Conservation (phyloP, 331 rosid genomes). For the Telfairia occidentalis region DNA sequence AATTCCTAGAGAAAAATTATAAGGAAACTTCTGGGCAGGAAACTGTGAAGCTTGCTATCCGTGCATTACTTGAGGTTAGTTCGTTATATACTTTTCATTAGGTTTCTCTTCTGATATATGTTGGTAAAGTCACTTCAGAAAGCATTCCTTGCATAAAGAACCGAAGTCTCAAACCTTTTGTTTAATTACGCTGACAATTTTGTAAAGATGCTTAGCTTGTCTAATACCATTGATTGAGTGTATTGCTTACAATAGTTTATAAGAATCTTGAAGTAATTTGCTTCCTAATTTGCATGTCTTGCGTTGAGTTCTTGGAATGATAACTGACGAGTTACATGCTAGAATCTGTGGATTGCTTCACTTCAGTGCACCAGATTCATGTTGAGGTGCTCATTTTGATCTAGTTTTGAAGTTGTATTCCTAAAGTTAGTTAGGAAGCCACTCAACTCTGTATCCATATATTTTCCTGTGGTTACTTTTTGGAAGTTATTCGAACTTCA, state of each 20-base stretch:
- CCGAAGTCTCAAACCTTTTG: background rate
- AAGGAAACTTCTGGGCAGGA: conserved; percentile 92
- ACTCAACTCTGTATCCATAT: background rate
- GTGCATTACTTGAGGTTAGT: conserved; percentile 91
- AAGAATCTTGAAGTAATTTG: background rate
- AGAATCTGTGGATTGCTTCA: background rate
- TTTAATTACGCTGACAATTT: background rate
- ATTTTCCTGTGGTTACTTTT: background rate
- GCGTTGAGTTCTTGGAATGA: background rate
- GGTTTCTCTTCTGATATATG: background rate
- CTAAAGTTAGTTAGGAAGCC: background rate
- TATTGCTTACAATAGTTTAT: background rate
- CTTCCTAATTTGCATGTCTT: background rate
- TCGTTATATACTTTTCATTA: conserved; percentile 1
- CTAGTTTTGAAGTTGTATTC: background rate
- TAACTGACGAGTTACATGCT: background rate
- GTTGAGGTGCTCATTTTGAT: background rate
- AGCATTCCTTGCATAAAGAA: background rate
- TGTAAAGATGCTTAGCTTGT: background rate
- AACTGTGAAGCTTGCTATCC: conserved; percentile 85
- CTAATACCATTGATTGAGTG: background rate
- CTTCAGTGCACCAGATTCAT: background rate
- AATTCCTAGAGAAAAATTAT: conserved; percentile 84
- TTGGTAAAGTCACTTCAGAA: background rate
- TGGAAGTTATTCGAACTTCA: background rate